These are phyloP conservation scores for Curvularia lunata DNA, from an alignment of 2,329 filamentous ascomycete genomes.

Conservation along the genomic window DNA sequence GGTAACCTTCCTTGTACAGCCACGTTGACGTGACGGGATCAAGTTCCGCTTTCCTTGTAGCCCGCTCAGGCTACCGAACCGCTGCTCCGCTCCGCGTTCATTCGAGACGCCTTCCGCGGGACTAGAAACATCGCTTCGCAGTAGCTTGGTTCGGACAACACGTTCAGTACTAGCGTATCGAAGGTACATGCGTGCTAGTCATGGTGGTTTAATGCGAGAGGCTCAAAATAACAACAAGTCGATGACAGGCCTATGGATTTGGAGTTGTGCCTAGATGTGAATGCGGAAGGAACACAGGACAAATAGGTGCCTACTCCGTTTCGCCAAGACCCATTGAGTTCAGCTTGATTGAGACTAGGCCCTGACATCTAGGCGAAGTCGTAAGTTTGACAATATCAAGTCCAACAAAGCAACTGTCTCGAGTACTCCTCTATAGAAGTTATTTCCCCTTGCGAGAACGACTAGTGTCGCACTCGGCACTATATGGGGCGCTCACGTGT, in stretches of 20 bases:
- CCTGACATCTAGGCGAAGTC: background rate
- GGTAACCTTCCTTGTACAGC: background rate
- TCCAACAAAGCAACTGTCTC: background rate
- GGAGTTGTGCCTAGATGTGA: background rate
- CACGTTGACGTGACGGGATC: background rate
- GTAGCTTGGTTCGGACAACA: background rate
- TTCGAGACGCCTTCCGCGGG: background rate
- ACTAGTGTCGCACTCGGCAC: background rate
- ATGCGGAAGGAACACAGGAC: background rate
- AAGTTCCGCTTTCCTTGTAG: background rate
- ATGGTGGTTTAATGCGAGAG: background rate
- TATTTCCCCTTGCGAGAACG: background rate
- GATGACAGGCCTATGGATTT: background rate
- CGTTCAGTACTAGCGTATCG: background rate
- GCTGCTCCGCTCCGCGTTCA: background rate
- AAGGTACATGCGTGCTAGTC: background rate
- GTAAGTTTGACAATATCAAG: background rate
- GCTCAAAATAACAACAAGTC: background rate
- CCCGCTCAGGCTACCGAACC: background rate
- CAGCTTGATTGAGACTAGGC: background rate
- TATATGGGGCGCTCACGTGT: too few species aligned
- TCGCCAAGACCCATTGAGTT: background rate
- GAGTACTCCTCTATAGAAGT: background rate
- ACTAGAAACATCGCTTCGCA: background rate
- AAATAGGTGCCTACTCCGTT: background rate